A percentile compares a stretch with the other conserved stretches of the same genome.
Conservation (phyloP, 345 rosid genomes). For the Dimocarpus longan region DNA sequence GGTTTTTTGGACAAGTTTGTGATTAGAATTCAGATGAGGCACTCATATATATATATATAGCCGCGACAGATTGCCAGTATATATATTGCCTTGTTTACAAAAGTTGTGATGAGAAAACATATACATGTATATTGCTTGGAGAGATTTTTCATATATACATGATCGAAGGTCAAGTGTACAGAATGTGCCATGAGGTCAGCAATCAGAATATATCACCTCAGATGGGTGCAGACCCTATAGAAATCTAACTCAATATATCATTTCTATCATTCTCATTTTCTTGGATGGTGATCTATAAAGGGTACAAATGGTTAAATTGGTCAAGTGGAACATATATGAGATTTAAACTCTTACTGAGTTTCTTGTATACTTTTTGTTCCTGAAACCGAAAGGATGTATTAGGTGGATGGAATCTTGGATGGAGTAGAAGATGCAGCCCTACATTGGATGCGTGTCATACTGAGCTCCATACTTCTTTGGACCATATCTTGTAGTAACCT, state of each 20-base stretch:
- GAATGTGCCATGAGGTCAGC: conserved; percentile 30
- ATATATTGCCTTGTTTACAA: conserved; percentile 19
- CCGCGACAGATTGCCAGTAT: background rate
- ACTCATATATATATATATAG: background rate
- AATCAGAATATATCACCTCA: conserved; percentile 21
- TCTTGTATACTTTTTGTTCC: background rate
- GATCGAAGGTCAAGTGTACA: conserved; percentile 36
- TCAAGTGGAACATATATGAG: conserved; percentile 23
- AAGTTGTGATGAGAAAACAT: conserved; percentile 17
- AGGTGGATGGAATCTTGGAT: conserved; percentile 32
- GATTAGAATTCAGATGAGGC: background rate
- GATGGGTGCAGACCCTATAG: conserved; percentile 22
- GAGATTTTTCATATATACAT: conserved; percentile 37
- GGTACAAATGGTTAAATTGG: conserved; percentile 22
- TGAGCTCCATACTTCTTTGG: conserved; percentile 69
- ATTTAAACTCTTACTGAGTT: conserved; percentile 23
- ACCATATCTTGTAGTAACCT: conserved; percentile 69
- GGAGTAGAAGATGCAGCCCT: conserved; percentile 43
- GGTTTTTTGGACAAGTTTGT: conserved; percentile 15
- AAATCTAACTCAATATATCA: conserved; percentile 24
- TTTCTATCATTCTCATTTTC: conserved; percentile 16
- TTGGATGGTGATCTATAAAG: conserved; percentile 22
- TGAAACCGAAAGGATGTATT: conserved; percentile 13
- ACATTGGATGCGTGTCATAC: conserved; percentile 49
- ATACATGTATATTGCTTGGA: conserved; percentile 25